Evolutionary conservation across 495 filamentous ascomycete genomes (phyloP), one percentile per base, ranked within the genome.

Genomic region (Bathelium albidoporum): DNA sequence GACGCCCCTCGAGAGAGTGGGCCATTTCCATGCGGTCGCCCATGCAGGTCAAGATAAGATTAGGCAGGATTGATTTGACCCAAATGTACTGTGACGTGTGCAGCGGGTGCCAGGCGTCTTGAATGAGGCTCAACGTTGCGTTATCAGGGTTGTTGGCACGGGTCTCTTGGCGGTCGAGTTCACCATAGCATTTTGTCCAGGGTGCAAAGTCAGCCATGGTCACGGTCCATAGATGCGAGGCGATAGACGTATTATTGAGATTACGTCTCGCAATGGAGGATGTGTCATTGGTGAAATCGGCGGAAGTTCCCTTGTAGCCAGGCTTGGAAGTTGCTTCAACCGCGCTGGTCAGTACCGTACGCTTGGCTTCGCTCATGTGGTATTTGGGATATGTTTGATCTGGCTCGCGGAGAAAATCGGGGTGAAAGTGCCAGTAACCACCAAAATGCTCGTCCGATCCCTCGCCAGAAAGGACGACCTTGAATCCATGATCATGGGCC

Each of bases 371-470:
- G 16, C 29, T 24, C 16, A 55, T 28, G 28, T 65, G 64, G 29
- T 82, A 36, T 66, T 29, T 2, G 16, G 75, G 70, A 67, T 67
- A 77, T 1, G 80, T 63, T 24, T 45, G 32, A 62, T 84, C 82
- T 1, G 73, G 66, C 64, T 81, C 81, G 4, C 71, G 72, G 5
- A 82, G 67, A 34, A 71, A 73, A 31, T 82, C 79, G 29, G 67
- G 64, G 0, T 73, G 59, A 64, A 77, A 78, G 34, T 74, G 65
- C 1, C 72, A 63, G 62, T 84, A 84, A 55, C 80, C 80, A 18
- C 70, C 77, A 60, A 84, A 82, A 66, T 78, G 73, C 71, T 83
- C 80, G 64, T 83, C 81, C 11, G 80, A 69, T 24, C 81, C 81
- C 69, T 83, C 78, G 24, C 80, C 80, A 2, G 49, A 81, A 1